Conservation (phyloP, 139 green algal species). For the Chlorella ohadii region DNA sequence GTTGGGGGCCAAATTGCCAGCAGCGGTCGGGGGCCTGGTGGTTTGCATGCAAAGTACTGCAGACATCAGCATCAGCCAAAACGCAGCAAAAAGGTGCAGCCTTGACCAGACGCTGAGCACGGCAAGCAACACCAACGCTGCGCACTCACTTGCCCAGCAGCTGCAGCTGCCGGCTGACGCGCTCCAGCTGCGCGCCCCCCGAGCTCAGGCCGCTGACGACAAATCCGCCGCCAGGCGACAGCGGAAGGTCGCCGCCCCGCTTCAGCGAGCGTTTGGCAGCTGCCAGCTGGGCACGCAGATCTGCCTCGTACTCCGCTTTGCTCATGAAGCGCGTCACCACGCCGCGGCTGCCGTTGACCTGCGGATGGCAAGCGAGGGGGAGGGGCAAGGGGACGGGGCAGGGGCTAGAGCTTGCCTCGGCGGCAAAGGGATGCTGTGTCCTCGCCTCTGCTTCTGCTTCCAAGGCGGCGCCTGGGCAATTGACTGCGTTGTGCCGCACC, state of each 20-base stretch:
- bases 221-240: background rate
- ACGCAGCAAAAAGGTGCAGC: too few relatives aligned
- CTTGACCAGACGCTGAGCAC: background rate
- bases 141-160: background rate
- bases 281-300: background rate
- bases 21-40: background rate
- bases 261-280: background rate
- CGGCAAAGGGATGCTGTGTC: too few relatives aligned
- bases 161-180: background rate
- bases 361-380: slow-evolving; percentile 29
- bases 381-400: background rate
- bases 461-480: too few relatives aligned
- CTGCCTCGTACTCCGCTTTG: background rate
- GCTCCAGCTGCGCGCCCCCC: background rate
- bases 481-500: too few relatives aligned
- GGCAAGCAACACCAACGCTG: background rate
- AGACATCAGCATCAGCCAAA: too few relatives aligned
- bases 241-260: background rate
- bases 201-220: background rate
- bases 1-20: too few relatives aligned
- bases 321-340: slow-evolving; percentile 55
- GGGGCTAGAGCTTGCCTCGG: too few relatives aligned
- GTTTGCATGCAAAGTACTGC: too few relatives aligned
- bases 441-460: too few relatives aligned
- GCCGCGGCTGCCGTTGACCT: slow-evolving; percentile 82